Conservation (phyloP, 116 monocot genomes). For the Phalaenopsis hybrid region DNA sequence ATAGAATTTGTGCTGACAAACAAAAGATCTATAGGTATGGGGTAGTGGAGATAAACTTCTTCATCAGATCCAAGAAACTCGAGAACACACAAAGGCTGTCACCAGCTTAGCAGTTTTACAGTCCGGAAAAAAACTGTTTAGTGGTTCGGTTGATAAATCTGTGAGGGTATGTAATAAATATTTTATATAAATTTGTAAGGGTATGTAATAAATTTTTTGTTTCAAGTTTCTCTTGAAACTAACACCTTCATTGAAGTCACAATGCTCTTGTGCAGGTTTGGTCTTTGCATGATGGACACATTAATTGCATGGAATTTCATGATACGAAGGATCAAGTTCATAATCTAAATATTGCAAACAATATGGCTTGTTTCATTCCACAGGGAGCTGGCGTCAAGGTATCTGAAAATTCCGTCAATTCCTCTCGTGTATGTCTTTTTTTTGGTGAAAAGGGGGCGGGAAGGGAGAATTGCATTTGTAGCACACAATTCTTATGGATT, state of each 20-base stretch:
- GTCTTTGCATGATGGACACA: slow-evolving; percentile 23
- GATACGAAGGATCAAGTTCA: slow-evolving; percentile 49
- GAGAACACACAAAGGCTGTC: slow-evolving; percentile 48
- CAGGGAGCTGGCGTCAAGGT: slow-evolving; percentile 55
- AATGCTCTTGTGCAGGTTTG: slow-evolving; percentile 25
- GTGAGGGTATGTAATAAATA: slow-evolving; percentile 19
- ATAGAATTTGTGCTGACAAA: slow-evolving; percentile 5
- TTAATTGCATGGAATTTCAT: slow-evolving; percentile 30
- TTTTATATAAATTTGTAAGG: slow-evolving; percentile 24
- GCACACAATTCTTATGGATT: too few species aligned
- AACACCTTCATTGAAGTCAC: not conserved
- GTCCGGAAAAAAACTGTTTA: slow-evolving; percentile 33
- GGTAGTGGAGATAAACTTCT: slow-evolving; percentile 30
- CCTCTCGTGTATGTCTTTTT: not conserved
- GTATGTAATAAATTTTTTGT: slow-evolving; percentile 11
- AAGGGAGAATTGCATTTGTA: too few species aligned
- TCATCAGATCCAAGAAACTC: slow-evolving; percentile 32
- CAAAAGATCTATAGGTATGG: slow-evolving; percentile 27
- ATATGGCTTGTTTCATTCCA: slow-evolving; percentile 41
- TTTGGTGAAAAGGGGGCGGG: not conserved
- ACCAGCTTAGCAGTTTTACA: slow-evolving; percentile 36
- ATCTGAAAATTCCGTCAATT: not conserved
- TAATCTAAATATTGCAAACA: slow-evolving; percentile 29
- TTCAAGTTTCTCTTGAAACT: not conserved
- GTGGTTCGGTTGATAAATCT: slow-evolving; percentile 41